A percentile compares a stretch with the other conserved stretches of the same genome.
Conservation (phyloP, 805 yeast genomes). For the Nakazawaea sp. region DNA sequence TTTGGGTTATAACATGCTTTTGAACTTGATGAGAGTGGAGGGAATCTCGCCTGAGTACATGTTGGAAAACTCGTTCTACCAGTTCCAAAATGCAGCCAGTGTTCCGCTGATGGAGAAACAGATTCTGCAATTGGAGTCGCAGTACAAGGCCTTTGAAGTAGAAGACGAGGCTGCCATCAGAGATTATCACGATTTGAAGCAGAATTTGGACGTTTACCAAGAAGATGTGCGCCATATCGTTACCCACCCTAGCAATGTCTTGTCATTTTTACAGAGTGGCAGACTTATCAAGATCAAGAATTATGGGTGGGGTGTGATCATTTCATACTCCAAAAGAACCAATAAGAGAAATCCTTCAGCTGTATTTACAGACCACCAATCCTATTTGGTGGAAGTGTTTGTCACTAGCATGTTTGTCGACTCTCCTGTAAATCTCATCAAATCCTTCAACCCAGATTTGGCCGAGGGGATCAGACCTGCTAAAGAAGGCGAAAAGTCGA, state of each 20-base stretch:
- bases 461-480: slow-evolving; percentile 91
- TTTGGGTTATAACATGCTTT: slow-evolving; percentile 93
- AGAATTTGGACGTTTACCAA: slow-evolving; percentile 64
- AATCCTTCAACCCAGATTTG: slow-evolving; percentile 68
- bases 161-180: slow-evolving; percentile 71
- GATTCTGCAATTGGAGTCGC: slow-evolving; percentile 43
- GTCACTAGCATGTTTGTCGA: slow-evolving; percentile 73
- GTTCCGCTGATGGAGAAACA: slow-evolving; percentile 80
- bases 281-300: slow-evolving; percentile 71
- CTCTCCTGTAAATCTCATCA: slow-evolving; percentile 76
- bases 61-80: slow-evolving; percentile 91
- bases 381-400: slow-evolving; percentile 81
- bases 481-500: slow-evolving; percentile 57
- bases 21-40: slow-evolving; percentile 93
- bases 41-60: slow-evolving; percentile 97
- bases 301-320: slow-evolving; percentile 97
- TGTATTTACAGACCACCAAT: slow-evolving; percentile 74
- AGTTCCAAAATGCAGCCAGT: slow-evolving; percentile 87
- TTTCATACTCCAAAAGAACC: slow-evolving; percentile 64
- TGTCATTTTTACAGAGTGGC: slow-evolving; percentile 85
- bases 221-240: slow-evolving; percentile 75
- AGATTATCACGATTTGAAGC: slow-evolving; percentile 77
- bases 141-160: slow-evolving; percentile 43
- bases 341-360: slow-evolving; percentile 53
- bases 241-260: slow-evolving; percentile 83